Evolutionary conservation across 805 yeast genomes (phyloP), one percentile per base, ranked within the genome.

Genomic region (Saccharomycopsis babjevae): DNA sequence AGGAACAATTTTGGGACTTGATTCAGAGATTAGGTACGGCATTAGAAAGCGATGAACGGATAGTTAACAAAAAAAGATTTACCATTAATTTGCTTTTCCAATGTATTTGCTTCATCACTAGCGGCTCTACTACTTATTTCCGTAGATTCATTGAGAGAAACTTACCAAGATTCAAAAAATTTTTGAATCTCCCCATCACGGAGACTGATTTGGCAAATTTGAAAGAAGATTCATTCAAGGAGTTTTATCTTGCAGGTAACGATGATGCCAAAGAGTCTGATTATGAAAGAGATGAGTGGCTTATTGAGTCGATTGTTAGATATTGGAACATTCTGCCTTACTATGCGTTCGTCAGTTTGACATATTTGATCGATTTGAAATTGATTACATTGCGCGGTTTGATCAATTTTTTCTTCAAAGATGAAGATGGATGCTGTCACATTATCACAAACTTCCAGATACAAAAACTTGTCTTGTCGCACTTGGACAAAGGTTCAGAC

Each of bases 101-200:
- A 68, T 77, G 86, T 0, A 78, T 89, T 58, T 87, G 93, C 55
- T 85, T 85, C 66, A 85, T 90, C 61, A 97, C 98, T 15, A 86
- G 90, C 56, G 81, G 97, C 69, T 92, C 97, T 0, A 79, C 92
- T 52, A 89, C 93, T 0, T 91, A 87, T 67, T 84, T 86, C 43
- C 82, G 81, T 63, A 82, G 80, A 50, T 82, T 81, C 73, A 74
- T 84, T 54, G 73, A 70, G 39, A 77, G 76, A 50, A 68, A 78
- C 6, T 67, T n/a, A 7, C 40, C 50, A 8, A 32, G 61, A 25
- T 40, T 61, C 36, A 60, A 57, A 15, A 66, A 67, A 43, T 65
- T 71, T 18, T 55, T 72, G 3, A 72, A 72, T 8, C 55, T 68
- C 28, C 62, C 67, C 18, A 57, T 64, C 22, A 67, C 60, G 20